These are phyloP conservation scores for Leccinum pachyderme DNA, from an alignment of 1,284 basidiomycete species.

Conservation along the genomic window DNA sequence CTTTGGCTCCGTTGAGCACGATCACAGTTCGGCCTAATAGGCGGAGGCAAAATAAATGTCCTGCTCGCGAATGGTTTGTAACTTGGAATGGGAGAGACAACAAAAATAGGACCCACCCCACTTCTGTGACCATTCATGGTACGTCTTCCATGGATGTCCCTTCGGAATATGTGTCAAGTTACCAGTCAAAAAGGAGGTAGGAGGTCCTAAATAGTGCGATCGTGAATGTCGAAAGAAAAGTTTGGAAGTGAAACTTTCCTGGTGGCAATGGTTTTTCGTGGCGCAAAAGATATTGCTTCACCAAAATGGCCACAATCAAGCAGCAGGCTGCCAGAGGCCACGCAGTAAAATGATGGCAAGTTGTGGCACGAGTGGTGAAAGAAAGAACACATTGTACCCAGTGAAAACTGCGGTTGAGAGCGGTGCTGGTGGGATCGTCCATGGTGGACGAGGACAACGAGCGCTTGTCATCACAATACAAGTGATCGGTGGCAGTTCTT, in stretches of 20 bases:
- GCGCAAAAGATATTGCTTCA: neutral
- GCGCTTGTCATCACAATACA: neutral
- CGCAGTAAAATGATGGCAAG: neutral
- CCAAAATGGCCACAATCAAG: neutral
- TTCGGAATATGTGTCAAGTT: conserved; percentile 3
- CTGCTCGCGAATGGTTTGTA: neutral
- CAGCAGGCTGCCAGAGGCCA: neutral
- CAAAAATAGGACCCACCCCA: conserved; percentile 3
- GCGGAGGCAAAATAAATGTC: conserved; percentile 31
- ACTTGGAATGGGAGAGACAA: neutral
- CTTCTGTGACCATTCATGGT: conserved; percentile 13
- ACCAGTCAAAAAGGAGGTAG: conserved; percentile 5
- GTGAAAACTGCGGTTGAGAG: neutral
- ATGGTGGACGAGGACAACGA: neutral
- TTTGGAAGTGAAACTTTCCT: neutral
- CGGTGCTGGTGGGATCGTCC: neutral
- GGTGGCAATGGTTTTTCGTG: conserved; percentile 1
- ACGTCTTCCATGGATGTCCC: conserved; percentile 10
- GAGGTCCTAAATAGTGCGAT: conserved; percentile 1
- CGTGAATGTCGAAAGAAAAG: neutral
- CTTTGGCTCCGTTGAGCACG: conserved; percentile 35
- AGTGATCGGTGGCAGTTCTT: too few relatives aligned
- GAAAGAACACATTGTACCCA: neutral
- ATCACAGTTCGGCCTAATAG: conserved; percentile 34
- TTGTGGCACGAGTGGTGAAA: neutral